Evolutionary conservation across 2,329 filamentous ascomycete species (phyloP), one percentile per base, ranked within the genome.

Genomic region (Diatrype stigma): DNA sequence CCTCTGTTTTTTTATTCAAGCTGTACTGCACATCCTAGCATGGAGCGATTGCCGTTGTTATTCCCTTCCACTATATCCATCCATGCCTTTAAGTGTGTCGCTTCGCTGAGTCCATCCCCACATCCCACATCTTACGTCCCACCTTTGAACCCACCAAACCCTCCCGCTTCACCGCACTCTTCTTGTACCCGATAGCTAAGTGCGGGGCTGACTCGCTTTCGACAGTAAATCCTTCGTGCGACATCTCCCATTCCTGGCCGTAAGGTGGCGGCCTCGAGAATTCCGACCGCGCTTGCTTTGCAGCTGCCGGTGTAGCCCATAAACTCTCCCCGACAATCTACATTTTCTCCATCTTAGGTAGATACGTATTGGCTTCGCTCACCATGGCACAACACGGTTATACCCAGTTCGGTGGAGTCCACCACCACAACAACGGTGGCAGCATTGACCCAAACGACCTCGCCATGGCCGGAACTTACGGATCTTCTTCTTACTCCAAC

Each of bases 401-500:
- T 67, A 72, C 72, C 63, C 78, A 80, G 58, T 82, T 82, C 64
- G 73, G 73, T 60, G 76, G 76, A 57, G 70, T 72, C 62, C 78
- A 79, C 57, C 78, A 79, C 57, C 78, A 77, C 56, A 76, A 76
- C 54, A 76, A 73, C 52, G 73, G 78, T 56, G 79, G 70, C 47
- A 80, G 80, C 63, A 86, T 96, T 64, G 89, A 96, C 65, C 93
- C 93, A 11, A 93, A 89, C 55, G 90, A 94, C 56, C 79, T 96
- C 53, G 83, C 83, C 60, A 89, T 93, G 83, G 67, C 70, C 14
- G 78, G 77, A 57, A 76, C 76, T 52, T 86, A 79, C 65, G 82
- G 80, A 21, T 76, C 40, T 44, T 44, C 80, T 35, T 79, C 81
- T 1, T 89, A 83, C 60, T 77, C 81, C 51, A 84, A 86, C 68